These are phyloP conservation scores for Euphorbia tirucalli DNA, from an alignment of 345 rosid species.

Conservation along the genomic window DNA sequence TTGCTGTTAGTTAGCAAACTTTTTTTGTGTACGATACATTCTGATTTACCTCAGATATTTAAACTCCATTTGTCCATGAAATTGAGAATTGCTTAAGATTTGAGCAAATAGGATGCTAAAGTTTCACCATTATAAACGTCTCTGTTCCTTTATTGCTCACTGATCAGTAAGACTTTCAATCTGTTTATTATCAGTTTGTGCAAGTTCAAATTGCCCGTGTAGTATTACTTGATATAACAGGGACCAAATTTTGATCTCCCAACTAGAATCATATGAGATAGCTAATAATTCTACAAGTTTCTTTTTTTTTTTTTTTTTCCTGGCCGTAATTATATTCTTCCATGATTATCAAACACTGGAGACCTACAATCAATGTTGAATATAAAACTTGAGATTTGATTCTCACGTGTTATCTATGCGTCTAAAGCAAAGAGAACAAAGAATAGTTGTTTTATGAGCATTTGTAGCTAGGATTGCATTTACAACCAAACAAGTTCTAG, in stretches of 20 bases:
- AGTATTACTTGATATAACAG: background rate
- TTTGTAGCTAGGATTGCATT: too few species aligned
- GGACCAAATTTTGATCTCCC: too few species aligned
- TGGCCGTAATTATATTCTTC: background rate
- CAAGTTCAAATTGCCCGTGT: background rate
- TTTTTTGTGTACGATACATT: background rate
- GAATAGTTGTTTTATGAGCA: too few species aligned
- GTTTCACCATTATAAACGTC: background rate
- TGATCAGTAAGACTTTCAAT: background rate
- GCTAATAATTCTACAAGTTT: background rate
- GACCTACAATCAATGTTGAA: too few species aligned
- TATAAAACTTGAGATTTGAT: too few species aligned
- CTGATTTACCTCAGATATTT: background rate
- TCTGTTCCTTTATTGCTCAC: background rate
- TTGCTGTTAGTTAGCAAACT: slow-evolving; percentile 3
- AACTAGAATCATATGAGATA: background rate
- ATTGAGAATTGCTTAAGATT: background rate
- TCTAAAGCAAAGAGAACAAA: too few species aligned
- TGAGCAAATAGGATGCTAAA: background rate
- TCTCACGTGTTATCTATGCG: too few species aligned
- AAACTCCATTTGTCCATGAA: background rate
- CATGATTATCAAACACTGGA: too few species aligned
- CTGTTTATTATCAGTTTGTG: background rate
- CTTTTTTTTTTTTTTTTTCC: background rate
- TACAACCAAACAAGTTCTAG: too few species aligned